Percentiles rank a stretch among this genome's conserved stretches.
Evolutionary conservation across 306 rosid species (phyloP).

Genomic region (Rosa rugosa): DNA sequence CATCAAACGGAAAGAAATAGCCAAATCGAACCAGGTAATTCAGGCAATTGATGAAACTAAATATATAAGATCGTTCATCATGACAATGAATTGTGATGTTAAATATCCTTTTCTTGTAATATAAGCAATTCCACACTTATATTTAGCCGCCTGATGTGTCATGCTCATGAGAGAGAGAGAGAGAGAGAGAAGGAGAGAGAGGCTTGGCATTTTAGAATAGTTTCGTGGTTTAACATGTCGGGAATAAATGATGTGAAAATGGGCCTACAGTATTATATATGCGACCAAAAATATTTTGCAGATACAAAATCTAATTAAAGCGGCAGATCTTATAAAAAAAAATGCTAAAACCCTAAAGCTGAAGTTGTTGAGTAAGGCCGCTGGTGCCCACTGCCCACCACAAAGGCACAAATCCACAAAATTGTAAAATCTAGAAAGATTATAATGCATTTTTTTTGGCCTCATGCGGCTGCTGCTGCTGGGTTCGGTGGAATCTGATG

Average conservation of each 20-base stretch:
- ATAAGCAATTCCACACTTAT: conserved; percentile 18
- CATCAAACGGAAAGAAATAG: background rate
- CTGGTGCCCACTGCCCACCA: conserved; percentile 16
- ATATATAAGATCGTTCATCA: background rate
- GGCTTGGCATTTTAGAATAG: background rate
- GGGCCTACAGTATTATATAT: conserved; percentile 25
- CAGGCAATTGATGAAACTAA: background rate
- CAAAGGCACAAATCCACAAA: background rate
- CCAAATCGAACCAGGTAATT: background rate
- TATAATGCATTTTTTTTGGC: background rate
- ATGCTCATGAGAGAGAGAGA: background rate
- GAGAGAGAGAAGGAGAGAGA: background rate
- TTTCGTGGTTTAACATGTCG: conserved; percentile 32
- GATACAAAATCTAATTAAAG: conserved; percentile 2
- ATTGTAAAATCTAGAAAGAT: background rate
- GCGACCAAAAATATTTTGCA: conserved; percentile 14
- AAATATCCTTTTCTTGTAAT: conserved; percentile 1
- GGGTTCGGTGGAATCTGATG: conserved; percentile 26
- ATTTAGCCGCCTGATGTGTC: background rate
- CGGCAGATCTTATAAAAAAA: background rate
- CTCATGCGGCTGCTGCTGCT: background rate
- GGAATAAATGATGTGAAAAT: conserved; percentile 33
- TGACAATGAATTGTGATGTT: background rate
- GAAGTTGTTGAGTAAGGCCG: conserved; percentile 13
- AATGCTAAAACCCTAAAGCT: background rate